Conservation (phyloP, 495 filamentous ascomycete genomes). For the Copromyces sp. region DNA sequence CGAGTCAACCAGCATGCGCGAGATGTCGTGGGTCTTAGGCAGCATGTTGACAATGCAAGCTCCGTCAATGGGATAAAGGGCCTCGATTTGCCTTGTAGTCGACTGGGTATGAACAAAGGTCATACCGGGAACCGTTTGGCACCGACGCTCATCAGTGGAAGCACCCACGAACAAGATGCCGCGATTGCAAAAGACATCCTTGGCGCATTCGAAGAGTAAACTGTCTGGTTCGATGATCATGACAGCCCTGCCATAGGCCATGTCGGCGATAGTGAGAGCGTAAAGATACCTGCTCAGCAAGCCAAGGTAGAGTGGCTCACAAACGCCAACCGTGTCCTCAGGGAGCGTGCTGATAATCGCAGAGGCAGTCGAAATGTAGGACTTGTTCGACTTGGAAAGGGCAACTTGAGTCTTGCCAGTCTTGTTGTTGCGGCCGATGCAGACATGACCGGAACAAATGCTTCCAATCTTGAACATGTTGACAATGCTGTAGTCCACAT, state of each 20-base stretch:
- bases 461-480: slow-evolving; percentile 13
- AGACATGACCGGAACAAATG: slow-evolving; percentile 13
- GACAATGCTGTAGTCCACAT: slow-evolving; percentile 30
- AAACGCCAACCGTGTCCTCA: not conserved
- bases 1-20: slow-evolving; percentile 12
- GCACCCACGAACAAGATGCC: slow-evolving; percentile 9
- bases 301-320: slow-evolving; percentile 5
- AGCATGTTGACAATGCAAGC: slow-evolving; percentile 24
- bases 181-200: slow-evolving; percentile 11
- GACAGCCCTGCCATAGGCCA: slow-evolving; percentile 4
- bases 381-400: slow-evolving; percentile 22
- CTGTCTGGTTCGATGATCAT: slow-evolving; percentile 28
- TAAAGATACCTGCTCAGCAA: slow-evolving; percentile 19
- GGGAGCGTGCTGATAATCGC: not conserved
- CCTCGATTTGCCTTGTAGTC: slow-evolving; percentile 16
- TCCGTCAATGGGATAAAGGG: slow-evolving; percentile 13
- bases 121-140: not conserved
- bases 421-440: slow-evolving; percentile 18
- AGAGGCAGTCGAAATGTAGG: slow-evolving; percentile 11
- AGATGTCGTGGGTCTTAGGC: slow-evolving; percentile 11
- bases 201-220: slow-evolving; percentile 17
- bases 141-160: slow-evolving; percentile 6
- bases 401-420: slow-evolving; percentile 18
- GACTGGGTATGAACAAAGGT: slow-evolving; percentile 17
- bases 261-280: slow-evolving; percentile 7